Base-by-base conservation (phyloP, 768 basidiomycete genomes). In the Lentinus tigrinus region DNA sequence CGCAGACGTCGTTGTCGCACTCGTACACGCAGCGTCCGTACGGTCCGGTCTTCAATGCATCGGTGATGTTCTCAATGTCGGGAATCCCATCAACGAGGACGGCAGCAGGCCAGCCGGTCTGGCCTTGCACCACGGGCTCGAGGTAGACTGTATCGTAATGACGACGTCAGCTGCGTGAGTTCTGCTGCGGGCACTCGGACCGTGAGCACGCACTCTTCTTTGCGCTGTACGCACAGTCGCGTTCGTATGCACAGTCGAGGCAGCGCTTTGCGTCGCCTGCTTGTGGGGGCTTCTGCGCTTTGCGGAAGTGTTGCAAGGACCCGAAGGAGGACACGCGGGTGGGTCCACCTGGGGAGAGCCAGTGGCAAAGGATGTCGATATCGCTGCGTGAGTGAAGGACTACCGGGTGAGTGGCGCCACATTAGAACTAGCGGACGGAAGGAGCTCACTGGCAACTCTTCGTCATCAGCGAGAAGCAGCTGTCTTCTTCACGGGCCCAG, bases 11-110 rank as follows among this genome's bases (percentile, higher is more conserved):
- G 68, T 95, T 95, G 43, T 80, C 76, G 52, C 84, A 81, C 68
- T 93, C 91, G 69, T 95, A 95, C 6, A 93, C 92, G 66, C 93
- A 95, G 55, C 77, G 73, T 0, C 93, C 93, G 58, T 93, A 94
- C 17, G 87, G 85, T 3, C 88, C 85, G 3, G 72, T 75, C 47
- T 75, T 78, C n/a, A 95, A 75, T 0, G 89, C 92, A 2, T 81
- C 79, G 0, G 84, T 85, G 57, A 95, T 76, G 69, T 88, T 94
- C 74, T 95, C 93, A 46, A 95, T 88, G 67, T 95, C 93, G 2
- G 93, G 89, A 13, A 90, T 67, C 6, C 87, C 93, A 63, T 95
- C 93, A 9, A 92, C 84, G 47, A 94, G 72, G 3, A 85, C 77
- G 19, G 72, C 72, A 11, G 77, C 82, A 0, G 93, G 93, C 91